A percentile compares a stretch with the other conserved stretches of the same genome.
phyloP scores from a whole-genome alignment of 1,284 basidiomycete species.

The Stygiomarasmius scandens region DNA sequence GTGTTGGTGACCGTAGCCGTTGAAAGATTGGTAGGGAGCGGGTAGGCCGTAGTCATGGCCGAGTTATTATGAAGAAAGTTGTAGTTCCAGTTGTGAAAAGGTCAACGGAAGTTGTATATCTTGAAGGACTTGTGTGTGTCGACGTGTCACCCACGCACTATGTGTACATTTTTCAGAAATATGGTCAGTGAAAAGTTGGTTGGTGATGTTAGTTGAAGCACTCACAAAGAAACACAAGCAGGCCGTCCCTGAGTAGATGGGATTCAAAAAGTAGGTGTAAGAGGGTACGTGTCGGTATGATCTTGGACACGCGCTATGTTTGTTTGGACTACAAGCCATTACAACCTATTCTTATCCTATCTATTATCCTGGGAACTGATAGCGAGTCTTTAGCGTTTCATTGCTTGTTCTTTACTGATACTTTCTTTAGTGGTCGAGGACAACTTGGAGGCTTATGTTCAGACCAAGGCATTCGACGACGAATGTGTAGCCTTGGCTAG shows the following conservation, averaged over 20 bases:
- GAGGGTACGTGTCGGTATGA: neutral
- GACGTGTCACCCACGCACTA: neutral
- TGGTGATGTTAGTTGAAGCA: no score
- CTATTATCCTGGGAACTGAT: no score
- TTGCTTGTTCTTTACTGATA: no score
- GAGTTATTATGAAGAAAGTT: neutral
- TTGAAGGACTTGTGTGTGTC: neutral
- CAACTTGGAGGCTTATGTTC: no score
- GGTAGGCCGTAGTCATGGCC: constrained; percentile 69
- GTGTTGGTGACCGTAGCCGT: constrained; percentile 78
- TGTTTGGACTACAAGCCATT: neutral
- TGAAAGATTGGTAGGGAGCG: constrained; percentile 70
- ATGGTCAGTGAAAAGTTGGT: no score
- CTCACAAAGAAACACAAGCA: neutral
- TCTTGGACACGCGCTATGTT: neutral
- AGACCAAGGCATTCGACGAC: no score
- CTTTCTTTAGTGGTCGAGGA: no score
- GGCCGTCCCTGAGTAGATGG: neutral
- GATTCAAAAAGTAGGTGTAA: neutral
- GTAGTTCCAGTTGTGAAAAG: neutral
- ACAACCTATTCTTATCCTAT: no score
- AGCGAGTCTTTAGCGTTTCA: no score
- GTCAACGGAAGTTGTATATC: neutral
- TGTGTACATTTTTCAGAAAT: neutral
- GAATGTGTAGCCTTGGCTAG: no score